Base-by-base conservation (phyloP, 2,329 filamentous ascomycete species). In the Alternaria sp. region DNA sequence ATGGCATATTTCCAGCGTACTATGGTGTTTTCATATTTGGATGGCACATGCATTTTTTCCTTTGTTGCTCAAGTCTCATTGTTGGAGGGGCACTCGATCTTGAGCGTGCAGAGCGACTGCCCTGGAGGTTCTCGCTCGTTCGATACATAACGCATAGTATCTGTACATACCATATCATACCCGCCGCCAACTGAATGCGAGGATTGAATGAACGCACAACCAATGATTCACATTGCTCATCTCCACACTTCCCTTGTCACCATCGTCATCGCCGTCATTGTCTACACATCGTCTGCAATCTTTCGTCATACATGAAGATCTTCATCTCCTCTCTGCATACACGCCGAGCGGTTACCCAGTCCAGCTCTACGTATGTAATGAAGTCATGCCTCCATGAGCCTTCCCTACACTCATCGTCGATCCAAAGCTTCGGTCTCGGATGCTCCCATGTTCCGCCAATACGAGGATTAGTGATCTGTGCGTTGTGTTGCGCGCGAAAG, bases 111-210 rank as follows among this genome's bases (percentile, higher is more conserved):
- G 46, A 49, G 32, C 46, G 32, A 36, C 34, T 49, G 44, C 49
- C 55, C 55, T 58, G 49, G 55, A n/a, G 42, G 55, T 53, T 42
- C 46, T 49, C 55, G 42, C 55, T 54, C 20, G 24, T 41, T 47
- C 30, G 44, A 38, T 51, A 58, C 20, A 36, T 24, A 42, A 58
- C 42, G 26, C 32, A 14, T 47, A 56, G 34, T 28, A 47, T 28
- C 38, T 58, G 55, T 58, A 58, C 12, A 46, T 54, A 58, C 42
- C 49, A 54, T 20, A 54, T n/a, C 41, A 43, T 30, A 57, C 55
- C 48, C 41, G 24, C 42, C 24, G 26, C 49, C 49, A 54, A 5
- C 46, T 38, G 46, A 36, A 49, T 49, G 46, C 46, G 46, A 38
- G 30, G 20, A 46, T 56, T 59, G 57, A 59, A 38, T 56, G 30